These are phyloP conservation scores for Eimeria tenella DNA, from an alignment of 169 alveolate species.

Conservation along the genomic window DNA sequence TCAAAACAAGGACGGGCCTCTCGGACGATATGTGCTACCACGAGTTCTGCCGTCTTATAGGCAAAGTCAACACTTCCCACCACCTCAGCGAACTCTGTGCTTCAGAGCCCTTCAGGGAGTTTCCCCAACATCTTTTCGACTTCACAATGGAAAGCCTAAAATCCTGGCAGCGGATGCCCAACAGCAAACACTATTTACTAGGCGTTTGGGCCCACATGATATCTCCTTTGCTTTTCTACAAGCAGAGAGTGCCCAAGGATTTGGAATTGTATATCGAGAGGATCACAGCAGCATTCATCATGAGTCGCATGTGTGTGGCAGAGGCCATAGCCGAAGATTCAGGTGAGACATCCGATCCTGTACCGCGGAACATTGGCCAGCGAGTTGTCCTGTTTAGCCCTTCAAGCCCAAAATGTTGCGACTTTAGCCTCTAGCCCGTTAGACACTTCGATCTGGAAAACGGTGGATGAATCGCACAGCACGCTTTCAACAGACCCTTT, in stretches of 20 bases:
- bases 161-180: conserved; percentile 91
- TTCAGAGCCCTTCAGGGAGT: conserved; percentile 86
- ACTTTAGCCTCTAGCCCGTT: too few species aligned
- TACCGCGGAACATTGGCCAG: neutral
- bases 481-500: too few species aligned
- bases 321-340: conserved; percentile 84
- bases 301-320: conserved; percentile 88
- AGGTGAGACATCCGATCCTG: conserved; percentile 28
- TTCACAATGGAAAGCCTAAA: conserved; percentile 93
- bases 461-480: too few species aligned
- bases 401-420: too few species aligned
- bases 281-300: conserved; percentile 87
- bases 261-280: conserved; percentile 88
- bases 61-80: conserved; percentile 93
- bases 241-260: conserved; percentile 89
- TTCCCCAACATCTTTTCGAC: conserved; percentile 92
- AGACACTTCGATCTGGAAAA: too few species aligned
- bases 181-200: conserved; percentile 94
- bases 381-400: too few species aligned
- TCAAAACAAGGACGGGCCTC: conserved; percentile 91
- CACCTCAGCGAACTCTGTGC: conserved; percentile 87
- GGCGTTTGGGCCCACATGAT: conserved; percentile 96
- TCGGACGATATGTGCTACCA: conserved; percentile 93
- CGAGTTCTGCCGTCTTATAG: conserved; percentile 94
- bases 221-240: conserved; percentile 90